phyloP scores from a whole-genome alignment of 208 protist species.

The Leishmania tropica region DNA sequence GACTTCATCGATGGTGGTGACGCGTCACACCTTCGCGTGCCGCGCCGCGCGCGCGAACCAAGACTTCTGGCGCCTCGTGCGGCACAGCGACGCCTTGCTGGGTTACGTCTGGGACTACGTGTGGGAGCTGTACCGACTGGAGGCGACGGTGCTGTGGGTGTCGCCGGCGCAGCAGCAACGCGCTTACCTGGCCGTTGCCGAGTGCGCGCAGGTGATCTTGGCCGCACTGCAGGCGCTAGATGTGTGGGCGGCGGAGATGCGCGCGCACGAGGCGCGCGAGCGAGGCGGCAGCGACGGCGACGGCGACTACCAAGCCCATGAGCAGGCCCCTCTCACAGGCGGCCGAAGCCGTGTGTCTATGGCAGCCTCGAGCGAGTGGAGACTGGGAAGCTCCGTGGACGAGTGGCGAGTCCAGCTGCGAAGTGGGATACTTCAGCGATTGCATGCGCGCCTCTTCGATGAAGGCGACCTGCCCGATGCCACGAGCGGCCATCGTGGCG shows the following conservation, averaged over 20 bases:
- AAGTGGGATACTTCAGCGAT: background rate
- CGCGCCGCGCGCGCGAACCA: background rate
- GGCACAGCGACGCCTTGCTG: slow-evolving; percentile 12
- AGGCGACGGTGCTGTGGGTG: slow-evolving; percentile 21
- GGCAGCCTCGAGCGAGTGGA: background rate
- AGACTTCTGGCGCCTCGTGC: slow-evolving; percentile 11
- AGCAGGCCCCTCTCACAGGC: background rate
- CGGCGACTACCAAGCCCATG: background rate
- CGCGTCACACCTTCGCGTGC: background rate
- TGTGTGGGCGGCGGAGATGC: slow-evolving; percentile 14
- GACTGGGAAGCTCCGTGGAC: background rate
- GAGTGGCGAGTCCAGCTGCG: slow-evolving; percentile 2
- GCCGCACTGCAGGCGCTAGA: slow-evolving; percentile 20
- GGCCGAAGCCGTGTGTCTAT: background rate
- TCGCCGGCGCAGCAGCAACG: slow-evolving; percentile 23
- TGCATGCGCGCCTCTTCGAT: background rate
- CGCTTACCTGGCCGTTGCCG: slow-evolving; percentile 13
- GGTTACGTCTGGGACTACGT: slow-evolving; percentile 18
- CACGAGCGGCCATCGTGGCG: background rate
- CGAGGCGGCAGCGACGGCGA: background rate
- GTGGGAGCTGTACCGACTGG: slow-evolving; percentile 7
- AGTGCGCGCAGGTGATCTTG: slow-evolving; percentile 28
- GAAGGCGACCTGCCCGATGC: background rate
- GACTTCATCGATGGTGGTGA: background rate
- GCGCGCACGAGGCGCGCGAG: background rate